Conservation (phyloP, 2,329 filamentous ascomycete genomes). For the Calonectria hongkongensis region DNA sequence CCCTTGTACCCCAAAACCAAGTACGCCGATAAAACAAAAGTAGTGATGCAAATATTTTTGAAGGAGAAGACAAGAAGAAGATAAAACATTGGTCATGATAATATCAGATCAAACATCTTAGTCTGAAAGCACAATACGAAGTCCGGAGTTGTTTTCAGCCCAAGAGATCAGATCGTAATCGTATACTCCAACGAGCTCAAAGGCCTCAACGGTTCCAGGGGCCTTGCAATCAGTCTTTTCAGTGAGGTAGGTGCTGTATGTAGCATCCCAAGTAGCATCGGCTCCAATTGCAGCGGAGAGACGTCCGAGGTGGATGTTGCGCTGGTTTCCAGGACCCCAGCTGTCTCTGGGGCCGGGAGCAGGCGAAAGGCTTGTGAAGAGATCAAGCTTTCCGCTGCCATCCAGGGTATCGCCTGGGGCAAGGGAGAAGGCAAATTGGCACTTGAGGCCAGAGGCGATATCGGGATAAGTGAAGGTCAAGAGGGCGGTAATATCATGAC, state of each 20-base stretch:
- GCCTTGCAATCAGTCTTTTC: conserved; percentile 15
- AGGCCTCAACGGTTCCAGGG: conserved; percentile 9
- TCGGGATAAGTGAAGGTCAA: conserved; percentile 17
- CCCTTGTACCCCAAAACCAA: neutral
- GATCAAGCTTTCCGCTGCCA: neutral
- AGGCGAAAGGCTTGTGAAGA: neutral
- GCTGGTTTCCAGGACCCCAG: conserved; percentile 17
- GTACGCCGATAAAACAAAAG: neutral
- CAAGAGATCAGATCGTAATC: conserved; percentile 2
- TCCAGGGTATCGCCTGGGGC: neutral
- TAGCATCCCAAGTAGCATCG: conserved; percentile 12
- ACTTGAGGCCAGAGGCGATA: conserved; percentile 7
- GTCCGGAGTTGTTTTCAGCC: neutral
- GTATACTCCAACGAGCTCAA: conserved; percentile 21
- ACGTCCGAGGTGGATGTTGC: conserved; percentile 15
- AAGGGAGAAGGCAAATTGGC: conserved; percentile 5
- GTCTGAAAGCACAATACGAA: conserved; percentile 3
- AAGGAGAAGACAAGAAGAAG: conserved; percentile 1
- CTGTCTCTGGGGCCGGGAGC: conserved; percentile 4
- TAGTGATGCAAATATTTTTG: neutral
- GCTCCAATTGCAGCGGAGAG: conserved; percentile 10
- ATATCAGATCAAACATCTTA: neutral
- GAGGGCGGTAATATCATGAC: neutral
- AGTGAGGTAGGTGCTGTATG: conserved; percentile 6
- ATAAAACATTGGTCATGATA: neutral